Evolutionary conservation across 1,139 yeast genomes (phyloP), one percentile per base, ranked within the genome.

Genomic region (Yamadazyma diospyri): DNA sequence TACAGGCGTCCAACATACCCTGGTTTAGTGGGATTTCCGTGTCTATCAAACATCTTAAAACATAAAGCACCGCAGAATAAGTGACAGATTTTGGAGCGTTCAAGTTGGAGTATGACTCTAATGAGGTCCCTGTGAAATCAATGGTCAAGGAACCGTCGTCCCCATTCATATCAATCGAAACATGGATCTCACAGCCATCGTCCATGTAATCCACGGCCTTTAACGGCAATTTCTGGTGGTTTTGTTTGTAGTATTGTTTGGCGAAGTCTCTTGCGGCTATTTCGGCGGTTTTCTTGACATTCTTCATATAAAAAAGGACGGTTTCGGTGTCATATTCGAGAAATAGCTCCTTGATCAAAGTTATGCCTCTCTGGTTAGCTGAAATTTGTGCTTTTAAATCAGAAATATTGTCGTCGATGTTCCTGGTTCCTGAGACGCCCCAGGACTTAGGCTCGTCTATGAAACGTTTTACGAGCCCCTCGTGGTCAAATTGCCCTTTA

Each of bases 391-490:
- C 72, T 38, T 64, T 65, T 44, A 66, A 58, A 42, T 66, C 72
- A 12, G 69, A 59, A 21, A 66, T 53, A 36, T 66, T 66, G 36
- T 66, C 72, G 30, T 53, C 56, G 32, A 66, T 52, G 2, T 70
- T 54, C 46, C 85, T 64, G 0, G 83, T 68, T 20, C 84, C 84
- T 13, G 78, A 69, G 45, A 81, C 75, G 2, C 81, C 81, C 20
- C 78, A 76, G 35, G 57, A 69, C 47, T 64, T 57, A 2, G 86
- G 85, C 30, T 72, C 76, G 10, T 64, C 65, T 27, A 67, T 57
- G 36, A 79, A 58, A 27, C 69, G 59, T 32, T 69, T 55, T 11
- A 64, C 55, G 29, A 78, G 57, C 0, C 72, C 72, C 6, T 65
- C 76, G 32, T 73, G 67, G 43, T 78, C 79, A 47, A 78, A 78